Conservation (phyloP, 192 early-diverging fungal genomes). For the Dispira simplex region DNA sequence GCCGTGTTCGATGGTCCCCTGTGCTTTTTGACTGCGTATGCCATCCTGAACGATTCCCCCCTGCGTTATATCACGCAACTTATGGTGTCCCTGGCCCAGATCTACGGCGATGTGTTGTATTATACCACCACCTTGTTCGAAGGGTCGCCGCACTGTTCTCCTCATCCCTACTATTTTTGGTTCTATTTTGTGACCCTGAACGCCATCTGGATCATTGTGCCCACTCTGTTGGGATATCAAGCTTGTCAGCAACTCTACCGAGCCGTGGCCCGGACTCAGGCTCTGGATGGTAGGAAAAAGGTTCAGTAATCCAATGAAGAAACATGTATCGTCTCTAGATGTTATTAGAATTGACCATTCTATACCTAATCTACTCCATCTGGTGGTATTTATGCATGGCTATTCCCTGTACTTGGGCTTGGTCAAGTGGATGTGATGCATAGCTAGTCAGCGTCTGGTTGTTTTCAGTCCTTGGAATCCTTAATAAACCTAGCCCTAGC, state of each 20-base stretch:
- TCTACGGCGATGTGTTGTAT: constrained; percentile 77
- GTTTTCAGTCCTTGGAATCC: too few relatives aligned
- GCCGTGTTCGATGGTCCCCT: constrained; percentile 56
- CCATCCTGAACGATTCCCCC: constrained; percentile 33
- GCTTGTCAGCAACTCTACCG: constrained; percentile 30
- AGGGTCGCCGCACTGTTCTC: constrained; percentile 46
- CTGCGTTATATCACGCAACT: constrained; percentile 39
- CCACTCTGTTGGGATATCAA: constrained; percentile 30
- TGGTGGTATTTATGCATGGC: too few relatives aligned
- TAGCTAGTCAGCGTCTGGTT: too few relatives aligned
- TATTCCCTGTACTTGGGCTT: too few relatives aligned
- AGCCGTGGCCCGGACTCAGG: constrained; percentile 32
- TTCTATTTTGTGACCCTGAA: constrained; percentile 83
- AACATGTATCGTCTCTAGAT: background rate
- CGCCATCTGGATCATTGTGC: constrained; percentile 67
- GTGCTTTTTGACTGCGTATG: constrained; percentile 34
- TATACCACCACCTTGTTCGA: constrained; percentile 53
- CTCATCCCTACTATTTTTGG: constrained; percentile 73
- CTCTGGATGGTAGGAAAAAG: constrained; percentile 28
- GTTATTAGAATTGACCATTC: too few relatives aligned
- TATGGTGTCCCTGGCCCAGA: constrained; percentile 45
- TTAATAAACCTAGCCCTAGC: too few relatives aligned
- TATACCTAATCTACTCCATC: too few relatives aligned
- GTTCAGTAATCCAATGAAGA: constrained; percentile 20
- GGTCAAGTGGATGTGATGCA: too few relatives aligned